phyloP scores from a whole-genome alignment of 768 basidiomycete species.

The Panaeolus cyanescens region DNA sequence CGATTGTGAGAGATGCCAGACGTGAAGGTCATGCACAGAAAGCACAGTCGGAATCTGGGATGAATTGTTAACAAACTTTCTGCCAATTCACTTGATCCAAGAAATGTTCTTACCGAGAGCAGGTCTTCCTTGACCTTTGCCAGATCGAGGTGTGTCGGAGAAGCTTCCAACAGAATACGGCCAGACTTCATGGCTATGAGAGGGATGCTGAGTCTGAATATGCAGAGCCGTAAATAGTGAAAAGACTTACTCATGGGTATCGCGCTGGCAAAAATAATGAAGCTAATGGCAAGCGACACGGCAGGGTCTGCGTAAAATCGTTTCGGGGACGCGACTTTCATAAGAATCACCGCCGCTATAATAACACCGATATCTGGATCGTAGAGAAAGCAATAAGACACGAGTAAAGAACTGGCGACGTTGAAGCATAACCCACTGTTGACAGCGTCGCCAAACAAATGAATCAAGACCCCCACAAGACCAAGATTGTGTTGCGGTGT shows the following conservation, averaged over 20 bases:
- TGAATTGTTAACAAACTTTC: neutral
- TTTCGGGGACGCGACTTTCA: constrained; percentile 43
- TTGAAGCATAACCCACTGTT: constrained; percentile 41
- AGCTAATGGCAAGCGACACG: constrained; percentile 47
- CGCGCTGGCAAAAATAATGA: constrained; percentile 55
- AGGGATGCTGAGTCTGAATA: neutral
- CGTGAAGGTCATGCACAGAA: constrained; percentile 53
- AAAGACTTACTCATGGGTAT: constrained; percentile 49
- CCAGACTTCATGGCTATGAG: constrained; percentile 44
- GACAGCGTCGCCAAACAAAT: constrained; percentile 54
- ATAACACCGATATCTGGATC: constrained; percentile 54
- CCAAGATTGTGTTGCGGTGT: constrained; percentile 44
- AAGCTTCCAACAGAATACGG: constrained; percentile 53
- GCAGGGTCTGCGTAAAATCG: constrained; percentile 59
- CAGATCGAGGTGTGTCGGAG: constrained; percentile 51
- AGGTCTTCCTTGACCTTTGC: constrained; percentile 51
- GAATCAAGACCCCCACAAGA: constrained; percentile 48
- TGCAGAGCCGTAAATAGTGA: constrained; percentile 6
- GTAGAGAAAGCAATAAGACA: constrained; percentile 1
- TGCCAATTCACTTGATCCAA: neutral
- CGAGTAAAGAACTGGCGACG: neutral
- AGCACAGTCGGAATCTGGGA: constrained; percentile 45
- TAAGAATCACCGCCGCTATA: constrained; percentile 49
- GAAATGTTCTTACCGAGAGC: constrained; percentile 34
- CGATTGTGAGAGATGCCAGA: constrained; percentile 60